phyloP scores from a whole-genome alignment of 2,329 filamentous ascomycete species.

The Pseudocercospora fuligena region DNA sequence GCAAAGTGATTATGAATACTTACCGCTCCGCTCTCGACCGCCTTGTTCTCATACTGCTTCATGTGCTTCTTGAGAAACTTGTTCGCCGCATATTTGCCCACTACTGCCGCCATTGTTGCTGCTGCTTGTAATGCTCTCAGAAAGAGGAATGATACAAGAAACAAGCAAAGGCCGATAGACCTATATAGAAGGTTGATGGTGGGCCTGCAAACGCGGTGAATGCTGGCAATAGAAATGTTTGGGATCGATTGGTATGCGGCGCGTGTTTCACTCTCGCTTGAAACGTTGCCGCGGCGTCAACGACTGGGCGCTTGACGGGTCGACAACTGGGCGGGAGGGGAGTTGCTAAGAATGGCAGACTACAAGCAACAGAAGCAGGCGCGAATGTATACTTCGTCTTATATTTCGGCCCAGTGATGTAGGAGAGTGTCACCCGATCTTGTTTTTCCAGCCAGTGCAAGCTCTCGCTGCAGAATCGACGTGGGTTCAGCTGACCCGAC shows the following conservation, averaged over 20 bases:
- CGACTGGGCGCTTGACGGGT: conserved; percentile 19
- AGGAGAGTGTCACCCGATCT: conserved; percentile 15
- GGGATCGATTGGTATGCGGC: conserved; percentile 26
- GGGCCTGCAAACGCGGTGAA: conserved; percentile 16
- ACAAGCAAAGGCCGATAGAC: neutral
- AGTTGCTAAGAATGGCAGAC: conserved; percentile 7
- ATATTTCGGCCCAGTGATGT: conserved; percentile 6
- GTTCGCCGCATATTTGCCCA: conserved; percentile 56
- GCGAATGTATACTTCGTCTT: conserved; percentile 1
- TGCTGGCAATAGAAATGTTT: conserved; percentile 25
- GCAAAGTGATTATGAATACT: conserved; percentile 5
- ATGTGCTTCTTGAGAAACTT: conserved; percentile 55
- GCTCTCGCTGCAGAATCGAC: neutral
- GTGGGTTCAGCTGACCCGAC: too few species aligned
- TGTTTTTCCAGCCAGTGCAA: neutral
- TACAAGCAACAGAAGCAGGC: conserved; percentile 2
- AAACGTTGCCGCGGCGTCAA: conserved; percentile 16
- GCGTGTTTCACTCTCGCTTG: conserved; percentile 13
- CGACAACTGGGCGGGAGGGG: conserved; percentile 11
- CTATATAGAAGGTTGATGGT: conserved; percentile 15
- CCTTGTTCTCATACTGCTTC: conserved; percentile 53
- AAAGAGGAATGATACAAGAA: neutral
- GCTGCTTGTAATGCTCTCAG: neutral
- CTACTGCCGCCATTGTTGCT: conserved; percentile 49
- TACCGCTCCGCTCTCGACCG: conserved; percentile 48